Base-by-base conservation (phyloP, 768 basidiomycete genomes). In the Suillus spraguei region DNA sequence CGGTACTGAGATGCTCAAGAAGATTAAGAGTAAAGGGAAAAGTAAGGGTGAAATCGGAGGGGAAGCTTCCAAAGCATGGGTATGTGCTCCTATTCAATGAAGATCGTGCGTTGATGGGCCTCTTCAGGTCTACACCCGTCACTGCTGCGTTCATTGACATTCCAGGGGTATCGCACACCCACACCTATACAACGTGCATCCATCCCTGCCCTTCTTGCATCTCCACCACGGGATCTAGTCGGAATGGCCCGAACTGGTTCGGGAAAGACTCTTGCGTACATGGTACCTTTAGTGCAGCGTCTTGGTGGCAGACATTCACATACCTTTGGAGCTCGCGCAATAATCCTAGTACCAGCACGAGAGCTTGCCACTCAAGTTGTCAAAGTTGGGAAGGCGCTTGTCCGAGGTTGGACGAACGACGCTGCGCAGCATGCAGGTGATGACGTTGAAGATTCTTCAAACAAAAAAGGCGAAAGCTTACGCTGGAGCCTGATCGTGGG, bases 181-280 rank as follows among this genome's bases (percentile, higher is more conserved):
- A 99, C 97, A 0, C 97, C 97, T 0, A 99, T 99, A 58, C 97
- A 99, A 75, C 87, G 97, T 7, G 83, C 91, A 28, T 81, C 95
- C 3, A 92, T 99, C 52, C 97, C 97, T 7, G 81, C 88, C 22
- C 85, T 97, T 47, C 85, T 99, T 44, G 76, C 89, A 14, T 87
- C 84, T 47, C 95, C 96, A 46, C 94, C 95, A 10, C 82, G 92
- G 60, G 96, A 97, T 77, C 87, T 99, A 16, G 94, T 99, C 16
- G 97, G 94, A 47, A 99, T 99, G 97, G 97, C 97, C 42, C 86
- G 97, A 42, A 99, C 97, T 5, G 97, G 97, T 47, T 97, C 95
- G 2, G 97, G 97, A 64, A 99, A 99, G 79, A 96, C 96, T 11
- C 85, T 99, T 41, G 97, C 97, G 22, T 99, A 96, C 74, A 87